phyloP scores from a whole-genome alignment of 2,329 filamentous ascomycete species.

The Cercospora berteroae region DNA sequence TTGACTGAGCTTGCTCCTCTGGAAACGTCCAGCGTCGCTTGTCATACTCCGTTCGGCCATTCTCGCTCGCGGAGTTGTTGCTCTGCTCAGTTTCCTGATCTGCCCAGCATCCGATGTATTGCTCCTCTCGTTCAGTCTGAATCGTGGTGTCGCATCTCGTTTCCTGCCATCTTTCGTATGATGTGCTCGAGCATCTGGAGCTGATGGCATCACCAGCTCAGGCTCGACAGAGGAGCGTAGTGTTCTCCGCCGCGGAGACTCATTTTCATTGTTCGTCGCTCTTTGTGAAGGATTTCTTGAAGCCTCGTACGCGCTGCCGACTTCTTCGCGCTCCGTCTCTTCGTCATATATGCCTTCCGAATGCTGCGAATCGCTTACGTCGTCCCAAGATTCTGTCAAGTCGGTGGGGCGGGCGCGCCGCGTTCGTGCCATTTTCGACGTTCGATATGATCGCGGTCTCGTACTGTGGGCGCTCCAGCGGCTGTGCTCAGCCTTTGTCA shows the following conservation, averaged over 20 bases:
- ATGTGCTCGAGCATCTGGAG: constrained; percentile 27
- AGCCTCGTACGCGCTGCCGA: constrained; percentile 28
- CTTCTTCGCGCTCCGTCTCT: constrained; percentile 32
- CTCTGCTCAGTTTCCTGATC: constrained; percentile 27
- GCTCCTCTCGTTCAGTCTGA: constrained; percentile 33
- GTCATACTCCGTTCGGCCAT: constrained; percentile 34
- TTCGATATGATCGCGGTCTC: not conserved
- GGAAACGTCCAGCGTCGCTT: constrained; percentile 33
- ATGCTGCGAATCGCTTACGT: constrained; percentile 31
- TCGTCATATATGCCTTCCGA: constrained; percentile 29
- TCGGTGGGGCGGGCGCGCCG: constrained; percentile 26
- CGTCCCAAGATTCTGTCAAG: constrained; percentile 38
- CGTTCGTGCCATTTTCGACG: constrained; percentile 23
- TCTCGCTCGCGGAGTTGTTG: constrained; percentile 26
- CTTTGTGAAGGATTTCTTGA: not conserved
- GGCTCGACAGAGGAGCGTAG: constrained; percentile 37
- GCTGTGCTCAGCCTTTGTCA: not conserved
- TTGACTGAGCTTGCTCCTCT: constrained; percentile 17
- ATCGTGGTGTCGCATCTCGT: constrained; percentile 30
- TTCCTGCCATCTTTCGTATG: constrained; percentile 18
- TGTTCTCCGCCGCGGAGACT: constrained; percentile 23
- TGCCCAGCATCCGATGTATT: constrained; percentile 35
- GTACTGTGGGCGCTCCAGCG: not conserved
- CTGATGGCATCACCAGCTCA: constrained; percentile 46
- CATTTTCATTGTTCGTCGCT: constrained; percentile 6